Base-by-base conservation (phyloP, 23 red algal species). In the Gracilaria domingensis region DNA sequence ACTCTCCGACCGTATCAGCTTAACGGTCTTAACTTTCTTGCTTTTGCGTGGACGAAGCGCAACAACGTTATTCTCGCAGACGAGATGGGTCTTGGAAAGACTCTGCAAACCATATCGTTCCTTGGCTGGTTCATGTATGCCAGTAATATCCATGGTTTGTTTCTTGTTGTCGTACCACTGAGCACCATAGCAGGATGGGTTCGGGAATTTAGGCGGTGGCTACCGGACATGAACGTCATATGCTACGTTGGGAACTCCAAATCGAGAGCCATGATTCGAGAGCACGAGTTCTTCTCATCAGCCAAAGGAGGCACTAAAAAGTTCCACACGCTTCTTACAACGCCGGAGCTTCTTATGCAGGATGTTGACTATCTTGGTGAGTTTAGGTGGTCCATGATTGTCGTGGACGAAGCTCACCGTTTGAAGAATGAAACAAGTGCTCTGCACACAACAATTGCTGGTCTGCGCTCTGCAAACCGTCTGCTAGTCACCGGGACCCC, bases 61-160 rank as follows among this genome's bases (percentile, higher is more conserved):
- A 80, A 84, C 37, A 98, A 98, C 34, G 92, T 98, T 32, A 98
- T 98, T 75, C 86, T 98, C 34, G 96, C 96, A 8, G 96, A 98
- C 58, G 96, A 98, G 66, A 98, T 98, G 96, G 96, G 96, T 36
- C 74, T 98, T 16, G 96, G 96, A 14, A 98, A 98, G 36, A 98
- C 96, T 16, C 61, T 98, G 59, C 96, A 98, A 62, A 95, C 96
- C 18, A 95, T 98, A 57, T 85, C 87, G 49, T 95, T 95, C 62
- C 74, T 98, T 56, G 96, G 96, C 38, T 98, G 96, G 96, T 69
- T 98, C 25, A 79, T 79, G 88, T 91, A 98, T 32, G 80, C 79
- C 32, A 70, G 93, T 29, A 84, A 86, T 78, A 91, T 98, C 24
- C 75, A 64, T 29, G 88, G 91, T 44, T 86, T 87, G 56, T 98